Evolutionary conservation across 108 stramenopile species (phyloP), one percentile per base, ranked within the genome.

Genomic region (Cyclotella kingstonii): DNA sequence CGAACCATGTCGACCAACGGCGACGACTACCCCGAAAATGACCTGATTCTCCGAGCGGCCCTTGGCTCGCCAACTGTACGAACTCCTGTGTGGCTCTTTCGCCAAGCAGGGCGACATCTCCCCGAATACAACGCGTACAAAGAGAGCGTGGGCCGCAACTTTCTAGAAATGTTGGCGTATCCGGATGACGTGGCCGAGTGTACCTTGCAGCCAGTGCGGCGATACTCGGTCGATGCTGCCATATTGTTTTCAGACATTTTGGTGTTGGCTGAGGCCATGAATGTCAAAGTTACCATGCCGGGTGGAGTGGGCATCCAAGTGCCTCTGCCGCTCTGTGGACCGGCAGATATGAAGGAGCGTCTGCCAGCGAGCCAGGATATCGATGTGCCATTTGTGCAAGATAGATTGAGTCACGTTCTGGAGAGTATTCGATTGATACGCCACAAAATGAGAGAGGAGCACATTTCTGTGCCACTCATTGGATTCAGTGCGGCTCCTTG

Each of bases 231-330:
- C 25, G 95, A 96, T 63, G 96, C 96, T 15, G 95, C 96, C 35
- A 97, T 97, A 63, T 67, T 97, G 33, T 97, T 97, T 63, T 88
- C 86, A n/a, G 96, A 97, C 44, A 97, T 97, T 75, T 60, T 97
- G 23, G 96, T 97, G 12, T 81, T 96, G 38, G 86, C 93, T 0
- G 86, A 97, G 76, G 94, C 95, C 30, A 49, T 94, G 15, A 80
- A 81, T 9, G 86, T 94, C 31, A 68, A 82, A 51, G 94, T 97
- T 7, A 94, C 93, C 42, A 95, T 97, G 96, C 96, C 96, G 0
- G 96, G 96, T 25, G 94, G 94, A 5, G 90, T 91, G 17, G 96
- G 96, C 1, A 97, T 97, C 47, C 84, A 73, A 15, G 91, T 97
- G 3, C 95, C 95, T 0, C 55, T 86, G 27, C 96, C 96, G 12